Conservation (phyloP, 176 grass and related monocot genomes). For the Tillandsia fasciculata region DNA sequence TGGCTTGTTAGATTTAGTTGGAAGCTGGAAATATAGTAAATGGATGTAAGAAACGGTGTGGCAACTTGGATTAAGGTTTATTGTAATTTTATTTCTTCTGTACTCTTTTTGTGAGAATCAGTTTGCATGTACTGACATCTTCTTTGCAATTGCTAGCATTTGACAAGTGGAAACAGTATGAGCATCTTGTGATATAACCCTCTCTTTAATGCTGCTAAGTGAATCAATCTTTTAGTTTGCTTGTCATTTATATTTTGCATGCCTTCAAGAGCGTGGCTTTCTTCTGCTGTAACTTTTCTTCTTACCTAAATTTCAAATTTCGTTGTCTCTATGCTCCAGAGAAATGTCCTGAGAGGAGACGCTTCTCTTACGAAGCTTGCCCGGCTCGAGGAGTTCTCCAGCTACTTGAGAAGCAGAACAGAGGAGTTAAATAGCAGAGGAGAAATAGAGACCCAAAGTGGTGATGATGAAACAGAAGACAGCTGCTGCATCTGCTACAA, state of each 20-base stretch:
- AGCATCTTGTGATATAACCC: not conserved
- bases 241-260: not conserved
- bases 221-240: not conserved
- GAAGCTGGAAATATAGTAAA: not conserved
- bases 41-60: not conserved
- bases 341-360: constrained; percentile 53
- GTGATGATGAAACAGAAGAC: constrained; percentile 39
- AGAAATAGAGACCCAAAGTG: not conserved
- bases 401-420: constrained; percentile 38
- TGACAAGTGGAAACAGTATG: not conserved
- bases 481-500: constrained; percentile 85
- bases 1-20: not conserved
- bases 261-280: not conserved
- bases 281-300: not conserved
- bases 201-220: not conserved
- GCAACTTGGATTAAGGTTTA: not conserved
- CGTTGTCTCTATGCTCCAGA: constrained; percentile 28
- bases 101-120: not conserved
- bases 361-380: constrained; percentile 45
- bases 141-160: not conserved
- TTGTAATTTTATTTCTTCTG: not conserved
- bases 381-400: constrained; percentile 58
- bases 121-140: not conserved
- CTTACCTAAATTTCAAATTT: not conserved
- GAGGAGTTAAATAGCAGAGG: constrained; percentile 12